Evolutionary conservation across 2,329 filamentous ascomycete species (phyloP).

Genomic region (Pseudopithomyces maydicus): DNA sequence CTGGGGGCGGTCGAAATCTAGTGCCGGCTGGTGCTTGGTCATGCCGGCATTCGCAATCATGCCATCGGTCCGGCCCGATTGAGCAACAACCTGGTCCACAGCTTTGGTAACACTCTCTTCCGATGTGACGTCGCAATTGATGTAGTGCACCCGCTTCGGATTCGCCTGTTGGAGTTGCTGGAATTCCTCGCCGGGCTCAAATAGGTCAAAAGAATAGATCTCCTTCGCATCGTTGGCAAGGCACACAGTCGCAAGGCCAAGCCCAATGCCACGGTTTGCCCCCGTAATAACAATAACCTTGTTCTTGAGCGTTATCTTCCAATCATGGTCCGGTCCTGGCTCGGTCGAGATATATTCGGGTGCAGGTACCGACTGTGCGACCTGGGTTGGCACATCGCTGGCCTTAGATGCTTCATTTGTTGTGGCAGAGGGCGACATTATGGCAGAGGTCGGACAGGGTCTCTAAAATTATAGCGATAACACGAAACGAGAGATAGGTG

Average conservation of each 20-base stretch:
- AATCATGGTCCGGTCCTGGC: slow-evolving; percentile 51
- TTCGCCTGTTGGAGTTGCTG: slow-evolving; percentile 47
- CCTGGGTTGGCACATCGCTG: slow-evolving; percentile 16
- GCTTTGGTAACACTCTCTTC: slow-evolving; percentile 53
- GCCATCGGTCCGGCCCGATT: slow-evolving; percentile 55
- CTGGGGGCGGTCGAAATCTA: slow-evolving; percentile 57
- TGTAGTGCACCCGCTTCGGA: slow-evolving; percentile 50
- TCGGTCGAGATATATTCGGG: slow-evolving; percentile 48
- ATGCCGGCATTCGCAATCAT: slow-evolving; percentile 59
- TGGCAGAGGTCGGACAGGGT: slow-evolving; percentile 16
- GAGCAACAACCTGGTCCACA: slow-evolving; percentile 54
- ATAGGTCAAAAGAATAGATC: slow-evolving; percentile 57
- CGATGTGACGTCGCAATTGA: slow-evolving; percentile 56
- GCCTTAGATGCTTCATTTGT: slow-evolving; percentile 20
- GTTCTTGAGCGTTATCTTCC: slow-evolving; percentile 51
- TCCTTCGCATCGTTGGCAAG: slow-evolving; percentile 53
- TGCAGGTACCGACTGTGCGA: slow-evolving; percentile 32
- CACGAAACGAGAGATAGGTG: slow-evolving; percentile 5
- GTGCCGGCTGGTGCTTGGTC: slow-evolving; percentile 58
- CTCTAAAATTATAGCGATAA: neutral
- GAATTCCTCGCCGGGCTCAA: slow-evolving; percentile 54
- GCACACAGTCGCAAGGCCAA: slow-evolving; percentile 54
- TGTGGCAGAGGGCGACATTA: slow-evolving; percentile 39
- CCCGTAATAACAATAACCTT: slow-evolving; percentile 47
- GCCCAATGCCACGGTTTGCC: slow-evolving; percentile 46